Conservation (phyloP, 805 yeast genomes). For the Teunomyces lycoperdinae region DNA sequence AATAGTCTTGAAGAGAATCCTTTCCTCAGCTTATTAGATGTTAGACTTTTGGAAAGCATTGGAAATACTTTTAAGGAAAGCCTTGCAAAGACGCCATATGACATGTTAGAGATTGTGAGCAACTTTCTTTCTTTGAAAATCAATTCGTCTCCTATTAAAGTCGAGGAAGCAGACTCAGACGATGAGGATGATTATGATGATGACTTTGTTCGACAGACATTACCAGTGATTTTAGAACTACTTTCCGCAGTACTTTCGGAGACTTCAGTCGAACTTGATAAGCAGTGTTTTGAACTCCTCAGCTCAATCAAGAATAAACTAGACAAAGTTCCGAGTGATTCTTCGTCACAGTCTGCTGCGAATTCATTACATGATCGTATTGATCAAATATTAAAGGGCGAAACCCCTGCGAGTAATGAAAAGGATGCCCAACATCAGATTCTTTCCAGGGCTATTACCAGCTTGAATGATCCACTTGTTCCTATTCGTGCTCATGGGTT, state of each 20-base stretch:
- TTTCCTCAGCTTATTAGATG: constrained; percentile 53
- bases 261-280: constrained; percentile 24
- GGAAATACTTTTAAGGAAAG: constrained; percentile 57
- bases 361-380: constrained; percentile 31
- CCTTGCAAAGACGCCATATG: constrained; percentile 54
- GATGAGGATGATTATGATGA: constrained; percentile 28
- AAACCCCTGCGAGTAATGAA: constrained; percentile 15
- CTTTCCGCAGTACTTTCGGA: constrained; percentile 37
- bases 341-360: constrained; percentile 13
- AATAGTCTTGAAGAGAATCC: constrained; percentile 39
- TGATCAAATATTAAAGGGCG: constrained; percentile 25
- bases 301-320: constrained; percentile 20
- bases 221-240: constrained; percentile 33
- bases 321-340: neutral
- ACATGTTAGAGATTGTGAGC: constrained; percentile 45
- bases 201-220: constrained; percentile 15
- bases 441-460: constrained; percentile 59
- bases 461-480: constrained; percentile 71
- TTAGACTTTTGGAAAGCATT: constrained; percentile 62
- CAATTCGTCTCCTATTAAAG: neutral
- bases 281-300: constrained; percentile 26
- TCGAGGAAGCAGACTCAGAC: constrained; percentile 22
- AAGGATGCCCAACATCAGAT: constrained; percentile 35
- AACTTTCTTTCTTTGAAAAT: constrained; percentile 29
- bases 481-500: constrained; percentile 90